Evolutionary conservation across 495 filamentous ascomycete genomes (phyloP).

Genomic region (Beverwykella pulmonaria): DNA sequence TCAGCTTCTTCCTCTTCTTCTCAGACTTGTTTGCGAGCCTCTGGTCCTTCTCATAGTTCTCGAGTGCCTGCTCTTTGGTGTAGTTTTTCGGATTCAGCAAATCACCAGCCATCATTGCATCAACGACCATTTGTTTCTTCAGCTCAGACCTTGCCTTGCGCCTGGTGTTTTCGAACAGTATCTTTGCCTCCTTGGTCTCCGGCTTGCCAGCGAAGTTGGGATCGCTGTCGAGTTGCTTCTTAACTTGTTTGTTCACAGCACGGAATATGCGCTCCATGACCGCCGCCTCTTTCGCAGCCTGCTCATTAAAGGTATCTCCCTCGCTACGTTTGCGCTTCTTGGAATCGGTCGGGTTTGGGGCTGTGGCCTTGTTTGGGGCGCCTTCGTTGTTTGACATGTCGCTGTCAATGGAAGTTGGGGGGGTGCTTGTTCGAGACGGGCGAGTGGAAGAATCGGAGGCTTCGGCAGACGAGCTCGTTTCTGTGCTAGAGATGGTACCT

Average conservation of each 20-base stretch:
- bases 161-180: conserved; percentile 10
- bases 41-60: conserved; percentile 18
- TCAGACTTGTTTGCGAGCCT: conserved; percentile 1
- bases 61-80: conserved; percentile 8
- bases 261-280: not conserved
- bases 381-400: not conserved
- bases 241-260: not conserved
- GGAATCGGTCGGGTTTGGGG: not conserved
- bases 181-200: conserved; percentile 14
- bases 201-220: not conserved
- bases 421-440: conserved; percentile 23
- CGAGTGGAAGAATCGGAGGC: conserved; percentile 6
- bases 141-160: conserved; percentile 19
- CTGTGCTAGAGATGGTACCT: conserved; percentile 60
- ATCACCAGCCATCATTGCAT: conserved; percentile 15
- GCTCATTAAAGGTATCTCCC: conserved; percentile 7
- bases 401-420: conserved; percentile 11
- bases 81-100: conserved; percentile 16
- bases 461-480: conserved; percentile 23
- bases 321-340: conserved; percentile 30
- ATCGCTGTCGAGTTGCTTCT: not conserved
- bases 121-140: conserved; percentile 10
- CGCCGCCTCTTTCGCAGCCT: not conserved
- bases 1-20: conserved; percentile 1
- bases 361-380: not conserved